These are phyloP conservation scores for Pseudogymnoascus pannorum DNA, from an alignment of 2,329 filamentous ascomycete species.

Conservation along the genomic window DNA sequence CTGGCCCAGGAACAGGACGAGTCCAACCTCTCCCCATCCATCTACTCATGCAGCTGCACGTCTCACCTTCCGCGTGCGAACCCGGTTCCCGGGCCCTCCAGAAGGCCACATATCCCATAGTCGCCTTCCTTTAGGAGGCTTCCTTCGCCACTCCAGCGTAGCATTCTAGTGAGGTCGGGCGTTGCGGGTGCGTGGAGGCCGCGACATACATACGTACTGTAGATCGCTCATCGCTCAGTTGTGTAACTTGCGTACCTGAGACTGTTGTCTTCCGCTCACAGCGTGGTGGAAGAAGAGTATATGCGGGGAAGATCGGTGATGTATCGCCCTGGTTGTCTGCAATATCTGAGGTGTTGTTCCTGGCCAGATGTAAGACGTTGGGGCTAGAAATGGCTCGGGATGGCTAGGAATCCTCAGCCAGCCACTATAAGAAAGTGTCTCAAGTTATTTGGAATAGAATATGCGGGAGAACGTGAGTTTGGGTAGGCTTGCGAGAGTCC, in stretches of 20 bases:
- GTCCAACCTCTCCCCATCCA: neutral
- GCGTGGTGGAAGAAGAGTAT: neutral
- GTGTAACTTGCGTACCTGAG: neutral
- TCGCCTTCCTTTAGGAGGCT: neutral
- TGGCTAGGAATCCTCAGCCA: too few species aligned
- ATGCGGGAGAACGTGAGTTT: conserved; percentile 3
- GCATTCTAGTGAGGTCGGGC: neutral
- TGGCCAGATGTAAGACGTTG: neutral
- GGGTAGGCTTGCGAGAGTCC: neutral
- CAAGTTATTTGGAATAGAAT: neutral
- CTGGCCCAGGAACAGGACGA: neutral
- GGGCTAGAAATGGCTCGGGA: neutral
- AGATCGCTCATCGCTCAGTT: neutral
- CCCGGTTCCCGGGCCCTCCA: neutral
- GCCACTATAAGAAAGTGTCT: neutral
- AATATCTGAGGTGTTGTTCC: neutral
- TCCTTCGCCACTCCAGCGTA: neutral
- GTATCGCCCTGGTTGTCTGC: neutral
- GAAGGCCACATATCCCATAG: neutral
- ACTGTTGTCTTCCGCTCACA: neutral
- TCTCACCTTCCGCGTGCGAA: neutral
- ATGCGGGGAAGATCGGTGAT: neutral
- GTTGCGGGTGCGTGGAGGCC: neutral
- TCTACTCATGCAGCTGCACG: neutral
- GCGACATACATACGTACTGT: neutral